Evolutionary conservation across 2,329 filamentous ascomycete species (phyloP), one percentile per base, ranked within the genome.

Genomic region (Orbilia blumenaviensis): DNA sequence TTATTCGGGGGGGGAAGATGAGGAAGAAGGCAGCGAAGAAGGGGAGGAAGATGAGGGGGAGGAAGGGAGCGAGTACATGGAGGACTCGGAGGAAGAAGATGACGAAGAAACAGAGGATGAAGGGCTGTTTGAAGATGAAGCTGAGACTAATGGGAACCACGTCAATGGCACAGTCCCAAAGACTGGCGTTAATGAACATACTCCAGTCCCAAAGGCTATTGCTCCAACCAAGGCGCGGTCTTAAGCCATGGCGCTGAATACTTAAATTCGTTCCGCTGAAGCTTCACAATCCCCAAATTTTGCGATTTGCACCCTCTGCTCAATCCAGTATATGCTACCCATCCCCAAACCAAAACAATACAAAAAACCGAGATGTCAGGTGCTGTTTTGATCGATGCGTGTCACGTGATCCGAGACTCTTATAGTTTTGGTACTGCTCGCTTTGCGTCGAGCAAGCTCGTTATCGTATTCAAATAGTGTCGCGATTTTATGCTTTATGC

Each of bases 31-130:
- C 61, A 89, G 90, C 79, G 86, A 88, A 29, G 87, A 87, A 79
- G 84, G 82, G 74, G 83, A 85, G 76, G 84, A 84, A 46, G 84
- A 85, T 60, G 80, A 83, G 66, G 87, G 88, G 58, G 87, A 85
- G 5, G 78, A 78, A 46, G 72, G 72, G 10, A 77, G 73, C 54
- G 73, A 77, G 44, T 77, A 77, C 25, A 87, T 87, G 50, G 52
- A 56, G 4, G 88, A 89, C 78, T 89, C 87, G 80, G 89, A 90
- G 78, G 89, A 90, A 80, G 87, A 88, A 32, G 87, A 89, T 27
- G 88, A 89, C 54, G 86, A 88, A 60, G 88, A 89, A 58, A 88
- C 86, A 6, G 89, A 86, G 78, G 89, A 88, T 73, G 88, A 88
- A 66, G 87, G 87, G 66, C 89, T 89, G 78, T 89, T 91, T 79